Evolutionary conservation across 331 rosid genomes (phyloP).

Genomic region (Pyrus hybrid): DNA sequence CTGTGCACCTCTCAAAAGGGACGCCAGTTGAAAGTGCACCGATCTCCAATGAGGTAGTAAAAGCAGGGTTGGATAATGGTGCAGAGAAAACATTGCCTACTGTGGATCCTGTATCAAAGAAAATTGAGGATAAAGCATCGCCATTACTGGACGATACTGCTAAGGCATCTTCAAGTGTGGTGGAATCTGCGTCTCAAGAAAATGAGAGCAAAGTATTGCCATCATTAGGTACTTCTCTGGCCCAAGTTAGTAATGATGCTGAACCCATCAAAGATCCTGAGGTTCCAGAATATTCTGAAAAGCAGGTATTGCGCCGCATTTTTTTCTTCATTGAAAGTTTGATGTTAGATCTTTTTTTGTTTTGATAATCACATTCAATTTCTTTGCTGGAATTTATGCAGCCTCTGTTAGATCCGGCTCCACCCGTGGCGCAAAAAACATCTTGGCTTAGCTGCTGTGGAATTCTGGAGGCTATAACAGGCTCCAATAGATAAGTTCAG

Average conservation of each 20-base stretch:
- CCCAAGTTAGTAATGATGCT: conserved; percentile 23
- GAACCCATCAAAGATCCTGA: conserved; percentile 27
- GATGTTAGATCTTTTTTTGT: conserved; percentile 4
- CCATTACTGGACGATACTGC: conserved; percentile 23
- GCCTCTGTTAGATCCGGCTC: conserved; percentile 44
- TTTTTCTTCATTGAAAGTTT: neutral
- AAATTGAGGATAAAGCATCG: conserved; percentile 24
- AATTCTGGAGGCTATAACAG: conserved; percentile 49
- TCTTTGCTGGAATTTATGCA: conserved; percentile 30
- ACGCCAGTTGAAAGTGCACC: conserved; percentile 27
- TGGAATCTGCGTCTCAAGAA: conserved; percentile 32
- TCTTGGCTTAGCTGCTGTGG: conserved; percentile 81
- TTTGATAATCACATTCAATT: conserved; percentile 1
- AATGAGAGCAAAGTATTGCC: conserved; percentile 22
- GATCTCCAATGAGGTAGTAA: conserved; percentile 22
- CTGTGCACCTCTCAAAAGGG: conserved; percentile 11
- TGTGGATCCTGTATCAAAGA: conserved; percentile 23
- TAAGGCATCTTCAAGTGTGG: conserved; percentile 15
- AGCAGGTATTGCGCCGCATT: conserved; percentile 44
- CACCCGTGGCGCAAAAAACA: conserved; percentile 40
- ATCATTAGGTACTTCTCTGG: conserved; percentile 20
- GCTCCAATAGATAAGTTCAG: conserved; percentile 59
- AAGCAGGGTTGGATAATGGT: conserved; percentile 1
- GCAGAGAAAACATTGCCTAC: conserved; percentile 10
- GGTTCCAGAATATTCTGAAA: conserved; percentile 35